Evolutionary conservation across 2,329 filamentous ascomycete genomes (phyloP).

Genomic region (Ophiostoma populinum): DNA sequence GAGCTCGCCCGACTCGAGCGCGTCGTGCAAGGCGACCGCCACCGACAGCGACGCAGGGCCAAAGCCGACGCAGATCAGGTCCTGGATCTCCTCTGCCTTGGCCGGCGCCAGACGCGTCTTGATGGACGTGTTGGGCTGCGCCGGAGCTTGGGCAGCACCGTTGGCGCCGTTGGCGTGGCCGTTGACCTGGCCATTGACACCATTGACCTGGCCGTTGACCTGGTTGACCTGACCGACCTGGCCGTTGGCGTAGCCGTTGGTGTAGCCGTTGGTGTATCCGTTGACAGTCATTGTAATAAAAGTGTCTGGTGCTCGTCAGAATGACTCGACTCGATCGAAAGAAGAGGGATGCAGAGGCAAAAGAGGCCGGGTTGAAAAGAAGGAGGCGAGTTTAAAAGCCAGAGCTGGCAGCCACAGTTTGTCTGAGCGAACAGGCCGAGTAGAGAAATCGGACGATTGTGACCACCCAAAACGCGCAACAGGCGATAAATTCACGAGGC

Average conservation of each 20-base stretch:
- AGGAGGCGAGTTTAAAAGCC: no score
- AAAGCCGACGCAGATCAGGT: constrained; percentile 82
- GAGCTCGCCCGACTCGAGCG: constrained; percentile 36
- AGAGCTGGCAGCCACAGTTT: no score
- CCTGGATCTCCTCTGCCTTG: constrained; percentile 46
- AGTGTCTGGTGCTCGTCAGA: not conserved
- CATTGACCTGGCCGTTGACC: not conserved
- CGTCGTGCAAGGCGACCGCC: constrained; percentile 74
- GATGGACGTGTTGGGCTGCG: not conserved
- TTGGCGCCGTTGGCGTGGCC: not conserved
- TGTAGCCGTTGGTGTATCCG: constrained; percentile 5
- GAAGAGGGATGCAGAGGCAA: no score
- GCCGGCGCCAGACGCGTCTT: constrained; percentile 5
- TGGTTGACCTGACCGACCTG: not conserved
- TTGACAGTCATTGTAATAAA: constrained; percentile 2
- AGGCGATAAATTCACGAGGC: no score
- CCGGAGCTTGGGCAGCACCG: not conserved
- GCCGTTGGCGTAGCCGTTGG: constrained; percentile 2
- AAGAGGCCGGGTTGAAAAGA: no score
- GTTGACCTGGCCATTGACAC: not conserved
- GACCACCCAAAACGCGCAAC: no score
- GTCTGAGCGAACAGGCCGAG: no score
- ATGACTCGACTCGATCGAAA: no score
- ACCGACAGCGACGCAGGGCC: constrained; percentile 82
- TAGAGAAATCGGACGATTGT: no score